Base-by-base conservation (phyloP, 2,329 filamentous ascomycete genomes). In the Periconia digitata region DNA sequence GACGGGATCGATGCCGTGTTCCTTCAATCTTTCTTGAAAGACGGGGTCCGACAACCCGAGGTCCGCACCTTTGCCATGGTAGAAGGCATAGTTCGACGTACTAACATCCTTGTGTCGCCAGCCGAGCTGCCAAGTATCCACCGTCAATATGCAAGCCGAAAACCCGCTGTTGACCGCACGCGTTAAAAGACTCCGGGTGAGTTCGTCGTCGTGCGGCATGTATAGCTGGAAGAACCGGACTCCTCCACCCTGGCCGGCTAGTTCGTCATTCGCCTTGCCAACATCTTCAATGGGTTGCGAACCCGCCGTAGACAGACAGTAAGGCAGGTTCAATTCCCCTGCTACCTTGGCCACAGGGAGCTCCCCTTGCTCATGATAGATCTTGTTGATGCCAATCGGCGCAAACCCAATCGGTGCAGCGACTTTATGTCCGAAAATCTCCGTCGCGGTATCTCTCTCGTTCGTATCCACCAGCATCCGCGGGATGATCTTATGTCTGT, bases 371-470 rank as follows among this genome's bases (percentile, higher is more conserved):
- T 77, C 74, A 56, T 86, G 76, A 69, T 85, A 86, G 56, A 86
- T 86, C 52, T 80, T 79, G 71, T 86, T 85, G 56, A 86, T 85
- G 4, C 84, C 83, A 22, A 86, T 79, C 0, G 83, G 83, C 0
- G 83, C 80, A 58, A 86, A 84, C n/a, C 81, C 82, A 43, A 86
- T 80, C 0, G 84, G 83, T 0, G 82, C 82, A 2, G 77, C 73
- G 13, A 83, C 78, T 41, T 76, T 74, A 63, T 85, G 80, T 13
- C 83, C 80, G 64, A 85, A 86, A 51, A 87, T 81, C 3, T 70
- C 72, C 12, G 81, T 81, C 1, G 70, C 68, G 1, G 81, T 84
- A 57, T 85, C 82, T 32, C 82, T 78, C 24, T 66, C 67, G 59
- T 81, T 83, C 7, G 59, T 85, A 66, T 86, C 81, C 36, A 85